Conservation (phyloP, 768 basidiomycete species). For the Pleurotus citrinopileatus region DNA sequence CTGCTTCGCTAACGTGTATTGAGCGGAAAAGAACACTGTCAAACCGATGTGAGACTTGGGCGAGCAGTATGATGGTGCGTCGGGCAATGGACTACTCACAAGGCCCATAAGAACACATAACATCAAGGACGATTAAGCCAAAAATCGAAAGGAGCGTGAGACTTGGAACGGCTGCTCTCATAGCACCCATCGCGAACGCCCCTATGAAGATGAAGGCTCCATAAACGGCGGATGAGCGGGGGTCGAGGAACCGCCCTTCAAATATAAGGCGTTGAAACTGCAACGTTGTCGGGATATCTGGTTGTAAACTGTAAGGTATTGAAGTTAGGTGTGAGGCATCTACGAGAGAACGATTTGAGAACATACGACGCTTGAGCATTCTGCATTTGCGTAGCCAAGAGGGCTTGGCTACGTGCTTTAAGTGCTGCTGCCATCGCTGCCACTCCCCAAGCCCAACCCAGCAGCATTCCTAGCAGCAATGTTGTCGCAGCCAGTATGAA, state of each 20-base stretch:
- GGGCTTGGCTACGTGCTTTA: constrained; percentile 30
- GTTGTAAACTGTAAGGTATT: constrained; percentile 21
- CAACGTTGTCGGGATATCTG: constrained; percentile 7
- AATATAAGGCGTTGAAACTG: constrained; percentile 33
- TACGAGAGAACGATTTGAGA: background rate
- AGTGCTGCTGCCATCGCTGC: constrained; percentile 41
- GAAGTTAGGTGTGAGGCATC: background rate
- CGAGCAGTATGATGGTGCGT: background rate
- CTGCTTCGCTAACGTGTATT: constrained; percentile 37
- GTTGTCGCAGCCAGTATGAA: constrained; percentile 20
- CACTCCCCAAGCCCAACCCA: constrained; percentile 46
- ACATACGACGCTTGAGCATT: constrained; percentile 33
- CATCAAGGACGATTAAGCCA: constrained; percentile 41
- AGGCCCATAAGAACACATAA: constrained; percentile 29
- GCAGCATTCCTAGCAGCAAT: constrained; percentile 40
- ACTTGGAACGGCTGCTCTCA: constrained; percentile 38
- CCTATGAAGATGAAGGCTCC: constrained; percentile 43
- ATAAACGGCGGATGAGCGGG: constrained; percentile 40
- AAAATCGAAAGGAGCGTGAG: constrained; percentile 39
- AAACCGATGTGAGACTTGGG: too few relatives aligned
- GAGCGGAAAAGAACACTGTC: constrained; percentile 34
- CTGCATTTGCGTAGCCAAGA: constrained; percentile 32
- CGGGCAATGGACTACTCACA: background rate
- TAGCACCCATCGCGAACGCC: constrained; percentile 33
- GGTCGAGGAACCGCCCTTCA: constrained; percentile 40